A percentile compares a stretch with the other conserved stretches of the same genome.
Conservation (phyloP, 768 basidiomycete genomes). For the Auricularia heimuer region DNA sequence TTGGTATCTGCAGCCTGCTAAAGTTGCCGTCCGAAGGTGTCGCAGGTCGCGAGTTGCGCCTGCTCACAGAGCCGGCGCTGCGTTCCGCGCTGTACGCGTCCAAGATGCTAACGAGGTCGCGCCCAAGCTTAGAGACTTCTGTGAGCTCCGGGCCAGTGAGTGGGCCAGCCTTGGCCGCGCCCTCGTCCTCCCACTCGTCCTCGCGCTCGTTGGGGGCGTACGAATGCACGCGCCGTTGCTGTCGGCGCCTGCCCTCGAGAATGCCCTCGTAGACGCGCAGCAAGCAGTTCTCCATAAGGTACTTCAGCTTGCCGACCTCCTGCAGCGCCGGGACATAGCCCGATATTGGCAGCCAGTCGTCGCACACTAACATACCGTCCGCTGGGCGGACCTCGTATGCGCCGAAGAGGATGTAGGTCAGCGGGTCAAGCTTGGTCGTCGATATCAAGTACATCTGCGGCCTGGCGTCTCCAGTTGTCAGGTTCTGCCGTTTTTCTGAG, state of each 20-base stretch:
- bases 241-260: conserved; percentile 30
- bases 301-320: conserved; percentile 73
- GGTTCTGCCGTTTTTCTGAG: conserved; percentile 73
- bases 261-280: conserved; percentile 87
- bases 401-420: conserved; percentile 87
- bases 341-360: conserved; percentile 81
- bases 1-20: conserved; percentile 24
- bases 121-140: conserved; percentile 66
- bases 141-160: conserved; percentile 59
- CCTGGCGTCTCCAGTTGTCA: conserved; percentile 32
- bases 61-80: conserved; percentile 39
- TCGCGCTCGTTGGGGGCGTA: conserved; percentile 28
- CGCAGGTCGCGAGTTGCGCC: conserved; percentile 52
- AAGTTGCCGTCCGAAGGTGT: conserved; percentile 43
- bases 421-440: conserved; percentile 77
- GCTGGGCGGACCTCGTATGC: conserved; percentile 67
- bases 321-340: conserved; percentile 68
- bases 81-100: conserved; percentile 64
- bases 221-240: conserved; percentile 22
- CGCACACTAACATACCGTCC: conserved; percentile 70
- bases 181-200: conserved; percentile 47
- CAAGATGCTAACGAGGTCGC: conserved; percentile 63
- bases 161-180: conserved; percentile 33
- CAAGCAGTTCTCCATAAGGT: conserved; percentile 72
- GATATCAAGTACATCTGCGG: conserved; percentile 60